Evolutionary conservation across 129 eudicot species (phyloP).

Genomic region (Solidago caesia): DNA sequence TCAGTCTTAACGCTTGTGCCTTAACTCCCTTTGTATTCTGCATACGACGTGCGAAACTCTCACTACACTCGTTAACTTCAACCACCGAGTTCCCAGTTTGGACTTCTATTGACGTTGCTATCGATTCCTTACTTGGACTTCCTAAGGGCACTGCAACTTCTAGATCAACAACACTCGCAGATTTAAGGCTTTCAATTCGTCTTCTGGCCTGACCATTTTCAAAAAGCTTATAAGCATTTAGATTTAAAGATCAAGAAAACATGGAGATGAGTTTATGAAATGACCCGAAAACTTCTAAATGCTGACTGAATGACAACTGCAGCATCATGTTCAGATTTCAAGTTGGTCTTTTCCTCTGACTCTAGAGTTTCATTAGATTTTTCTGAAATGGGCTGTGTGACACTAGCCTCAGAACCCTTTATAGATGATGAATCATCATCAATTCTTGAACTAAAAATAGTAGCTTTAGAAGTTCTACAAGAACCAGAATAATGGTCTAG

Average conservation of each 20-base stretch:
- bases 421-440: slow-evolving; percentile 54
- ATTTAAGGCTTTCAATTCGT: slow-evolving; percentile 5
- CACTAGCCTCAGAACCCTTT: slow-evolving; percentile 69
- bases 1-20: slow-evolving; percentile 44
- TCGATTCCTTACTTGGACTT: slow-evolving; percentile 31
- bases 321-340: slow-evolving; percentile 49
- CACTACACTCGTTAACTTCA: slow-evolving; percentile 41
- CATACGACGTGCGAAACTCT: slow-evolving; percentile 26
- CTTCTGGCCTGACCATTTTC: slow-evolving; percentile 48
- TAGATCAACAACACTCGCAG: slow-evolving; percentile 24
- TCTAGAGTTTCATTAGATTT: slow-evolving; percentile 22
- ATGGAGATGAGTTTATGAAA: slow-evolving; percentile 15
- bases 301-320: slow-evolving; percentile 75
- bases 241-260: slow-evolving; percentile 13
- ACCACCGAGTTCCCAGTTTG: slow-evolving; percentile 69
- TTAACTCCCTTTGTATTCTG: slow-evolving; percentile 37
- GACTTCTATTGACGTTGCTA: slow-evolving; percentile 77
- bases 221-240: background rate
- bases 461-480: slow-evolving; percentile 40
- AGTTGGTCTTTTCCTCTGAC: slow-evolving; percentile 32
- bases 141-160: slow-evolving; percentile 15
- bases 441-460: slow-evolving; percentile 31
- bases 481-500: slow-evolving; percentile 44
- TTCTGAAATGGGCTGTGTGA: slow-evolving; percentile 44
- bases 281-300: slow-evolving; percentile 74